Conservation (phyloP, 2,329 filamentous ascomycete genomes). For the Hymenoscyphus repandus region DNA sequence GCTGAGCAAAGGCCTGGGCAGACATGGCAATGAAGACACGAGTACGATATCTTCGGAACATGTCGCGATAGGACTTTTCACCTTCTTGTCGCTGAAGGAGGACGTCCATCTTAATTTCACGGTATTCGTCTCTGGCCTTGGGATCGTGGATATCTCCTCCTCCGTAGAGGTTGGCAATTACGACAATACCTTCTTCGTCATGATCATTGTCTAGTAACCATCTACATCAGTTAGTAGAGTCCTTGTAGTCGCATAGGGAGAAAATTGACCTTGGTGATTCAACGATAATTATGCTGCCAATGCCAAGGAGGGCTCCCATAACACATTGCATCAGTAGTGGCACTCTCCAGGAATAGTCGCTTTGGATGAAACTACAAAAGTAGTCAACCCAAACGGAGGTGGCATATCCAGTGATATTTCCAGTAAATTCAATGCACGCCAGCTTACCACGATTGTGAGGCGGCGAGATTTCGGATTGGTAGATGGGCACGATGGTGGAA, state of each 20-base stretch:
- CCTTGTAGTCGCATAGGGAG: neutral
- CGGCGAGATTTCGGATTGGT: constrained; percentile 92
- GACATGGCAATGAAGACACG: constrained; percentile 99
- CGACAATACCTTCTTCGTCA: constrained; percentile 96
- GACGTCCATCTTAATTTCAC: constrained; percentile 98
- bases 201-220: constrained; percentile 98
- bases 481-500: constrained; percentile 88
- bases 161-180: constrained; percentile 96
- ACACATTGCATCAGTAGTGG: constrained; percentile 89
- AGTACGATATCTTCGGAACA: constrained; percentile 89
- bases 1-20: constrained; percentile 87
- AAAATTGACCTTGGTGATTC: constrained; percentile 76
- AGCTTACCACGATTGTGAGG: constrained; percentile 94
- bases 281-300: constrained; percentile 88
- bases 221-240: constrained; percentile 42
- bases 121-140: constrained; percentile 91
- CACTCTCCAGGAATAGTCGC: constrained; percentile 81
- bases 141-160: constrained; percentile 91
- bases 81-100: constrained; percentile 90
- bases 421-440: constrained; percentile 96
- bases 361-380: constrained; percentile 86
- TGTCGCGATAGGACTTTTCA: constrained; percentile 83
- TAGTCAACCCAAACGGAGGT: constrained; percentile 99
- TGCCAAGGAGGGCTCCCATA: constrained; percentile 80
- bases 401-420: constrained; percentile 93